Evolutionary conservation across 1,139 yeast genomes (phyloP), one percentile per base, ranked within the genome.

Genomic region (Nakaseomyces glabratus): DNA sequence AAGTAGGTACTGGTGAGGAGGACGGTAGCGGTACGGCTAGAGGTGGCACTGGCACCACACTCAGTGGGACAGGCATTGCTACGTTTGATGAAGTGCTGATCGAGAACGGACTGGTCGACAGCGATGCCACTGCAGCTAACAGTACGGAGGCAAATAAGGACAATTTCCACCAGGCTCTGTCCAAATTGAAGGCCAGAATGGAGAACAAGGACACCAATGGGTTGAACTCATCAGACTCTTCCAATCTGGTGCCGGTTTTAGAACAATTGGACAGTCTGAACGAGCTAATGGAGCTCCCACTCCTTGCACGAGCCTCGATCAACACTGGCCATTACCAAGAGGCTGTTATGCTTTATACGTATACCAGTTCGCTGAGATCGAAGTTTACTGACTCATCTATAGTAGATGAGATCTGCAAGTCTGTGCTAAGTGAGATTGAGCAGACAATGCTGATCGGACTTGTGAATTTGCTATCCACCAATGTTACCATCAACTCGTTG

Each of bases 241-340:
- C 41, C 3, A 51, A 53, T 26, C 47, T 66, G 16, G 67, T 68
- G 9, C 49, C 61, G 4, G 62, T 84, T 7, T 59, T 82, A 30
- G 66, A 72, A 24, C 78, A 81, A 45, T 69, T 85, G 45, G 90
- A 80, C 42, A 71, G 76, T 19, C 67, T 86, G 8, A 72, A 82
- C 42, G 95, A 84, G 48, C 68, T 86, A 8, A 63, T 88, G 42
- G 95, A 85, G 51, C 62, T 90, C 20, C 97, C 97, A 0, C 70
- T 93, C 2, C 58, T 88, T 35, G 77, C 93, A 26, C 69, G 76
- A 36, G 74, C 88, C n/a, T 84, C 96, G 57, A 84, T 86, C 5
- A 66, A 74, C 35, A 81, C 82, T 36, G 95, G 95, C 0, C 82
- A 82, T 52, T 90, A 86, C 53, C 82, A 86, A 26, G 95, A 86